Conservation (phyloP, 108 stramenopile species). For the Aurantiochytrium sp. region DNA sequence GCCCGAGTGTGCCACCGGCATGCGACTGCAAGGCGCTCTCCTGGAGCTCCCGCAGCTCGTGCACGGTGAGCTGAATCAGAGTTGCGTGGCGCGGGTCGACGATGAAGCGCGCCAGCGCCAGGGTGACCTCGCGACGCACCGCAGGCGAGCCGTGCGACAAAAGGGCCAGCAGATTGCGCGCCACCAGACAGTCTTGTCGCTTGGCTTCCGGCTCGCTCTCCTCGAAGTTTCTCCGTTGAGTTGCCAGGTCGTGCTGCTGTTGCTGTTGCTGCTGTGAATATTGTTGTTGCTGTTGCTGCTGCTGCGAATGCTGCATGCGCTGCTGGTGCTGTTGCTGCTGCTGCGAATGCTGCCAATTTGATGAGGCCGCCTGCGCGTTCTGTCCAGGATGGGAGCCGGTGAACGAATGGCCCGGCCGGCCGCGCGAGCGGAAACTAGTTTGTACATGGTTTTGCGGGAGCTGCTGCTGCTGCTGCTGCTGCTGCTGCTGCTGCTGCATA, state of each 20-base stretch:
- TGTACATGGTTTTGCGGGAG: too few species aligned
- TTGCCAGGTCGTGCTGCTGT: background rate
- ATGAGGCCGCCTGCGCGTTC: background rate
- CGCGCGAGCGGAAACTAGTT: background rate
- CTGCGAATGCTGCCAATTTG: background rate
- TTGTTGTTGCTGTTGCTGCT: background rate
- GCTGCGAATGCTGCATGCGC: background rate
- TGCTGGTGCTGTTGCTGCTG: conserved; percentile 26
- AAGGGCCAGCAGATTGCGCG: background rate
- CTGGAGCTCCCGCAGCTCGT: background rate
- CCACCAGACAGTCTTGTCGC: background rate
- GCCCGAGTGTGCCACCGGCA: background rate
- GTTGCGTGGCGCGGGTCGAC: conserved; percentile 10
- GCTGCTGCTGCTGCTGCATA: too few species aligned
- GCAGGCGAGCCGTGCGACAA: background rate
- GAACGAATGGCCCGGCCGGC: background rate
- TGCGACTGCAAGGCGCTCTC: background rate
- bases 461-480: too few species aligned
- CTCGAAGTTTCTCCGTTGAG: background rate
- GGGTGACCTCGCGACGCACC: background rate
- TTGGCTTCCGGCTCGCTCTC: background rate
- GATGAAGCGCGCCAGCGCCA: background rate
- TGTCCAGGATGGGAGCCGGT: background rate
- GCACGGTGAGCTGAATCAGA: background rate
- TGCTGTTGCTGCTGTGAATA: background rate